Evolutionary conservation across 1,284 basidiomycete species (phyloP), one percentile per base, ranked within the genome.

Genomic region (Abortiporus biennis): DNA sequence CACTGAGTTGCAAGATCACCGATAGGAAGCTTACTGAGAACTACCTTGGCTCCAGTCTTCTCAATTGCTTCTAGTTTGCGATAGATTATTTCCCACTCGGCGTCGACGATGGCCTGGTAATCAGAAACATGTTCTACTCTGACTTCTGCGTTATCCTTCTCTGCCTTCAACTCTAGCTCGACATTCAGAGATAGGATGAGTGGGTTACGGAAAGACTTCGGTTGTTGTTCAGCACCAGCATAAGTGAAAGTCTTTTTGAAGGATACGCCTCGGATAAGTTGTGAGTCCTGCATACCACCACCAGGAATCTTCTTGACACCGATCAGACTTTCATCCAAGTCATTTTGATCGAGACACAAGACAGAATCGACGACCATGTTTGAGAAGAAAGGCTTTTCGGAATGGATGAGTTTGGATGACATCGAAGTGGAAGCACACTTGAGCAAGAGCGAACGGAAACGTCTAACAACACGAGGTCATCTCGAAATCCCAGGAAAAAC

Each of bases 201-300:
- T 38, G 95, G 93, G 60, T 96, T 64, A 48, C 69, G 71, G 74
- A 99, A 98, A 17, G 78, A 76, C 68, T 99, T 99, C 36, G 96
- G 96, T 64, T 99, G 96, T 66, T 99, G 96, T 63, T 99, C 96
- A 34, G 97, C 97, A 42, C 96, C 96, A 34, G 96, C 96, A 57
- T 99, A 99, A 2, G 93, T 94, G 67, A 99, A 99, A 0, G 96
- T 99, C 74, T 99, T 99, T 65, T 98, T 98, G 81, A 99, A 99
- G 0, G 96, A 86, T 33, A 99, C 96, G 41, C 96, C 96, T 44
- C 71, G 69, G 58, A 94, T 76, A 43, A 94, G 77, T 41, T 89
- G 71, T 2, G 93, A 96, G 63, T 99, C 96, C 66, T 96, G 92
- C 86, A 98, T 92, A 47, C 91, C 96, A 41, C 96, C 96, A 43